These are phyloP conservation scores for Epichloe sylvatica DNA, from an alignment of 2,329 filamentous ascomycete species.

Conservation along the genomic window DNA sequence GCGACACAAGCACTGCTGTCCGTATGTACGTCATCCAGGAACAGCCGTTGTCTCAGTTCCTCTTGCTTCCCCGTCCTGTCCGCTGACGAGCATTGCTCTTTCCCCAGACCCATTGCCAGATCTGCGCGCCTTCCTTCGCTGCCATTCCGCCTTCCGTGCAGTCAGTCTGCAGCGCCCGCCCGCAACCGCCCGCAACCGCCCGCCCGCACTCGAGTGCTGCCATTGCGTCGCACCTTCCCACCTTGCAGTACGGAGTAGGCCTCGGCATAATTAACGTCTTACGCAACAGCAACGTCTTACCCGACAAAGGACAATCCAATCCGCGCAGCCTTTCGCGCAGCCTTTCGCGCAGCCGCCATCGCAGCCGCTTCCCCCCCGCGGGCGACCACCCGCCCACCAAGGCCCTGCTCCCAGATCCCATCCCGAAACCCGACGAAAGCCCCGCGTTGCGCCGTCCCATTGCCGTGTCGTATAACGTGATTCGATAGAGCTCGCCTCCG, in stretches of 20 bases:
- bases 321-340: neutral
- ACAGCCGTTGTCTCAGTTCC: neutral
- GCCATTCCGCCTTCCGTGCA: too few species aligned
- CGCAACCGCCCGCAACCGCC: neutral
- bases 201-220: neutral
- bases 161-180: neutral
- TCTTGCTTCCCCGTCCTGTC: neutral
- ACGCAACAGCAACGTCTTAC: neutral
- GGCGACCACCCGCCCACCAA: neutral
- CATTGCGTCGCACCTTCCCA: neutral
- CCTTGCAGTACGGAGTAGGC: neutral
- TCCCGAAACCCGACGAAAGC: neutral
- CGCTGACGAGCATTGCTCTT: neutral
- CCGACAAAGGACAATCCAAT: neutral
- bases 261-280: neutral
- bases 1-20: neutral
- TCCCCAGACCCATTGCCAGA: neutral
- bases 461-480: neutral
- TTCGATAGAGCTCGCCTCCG: constrained; percentile 5
- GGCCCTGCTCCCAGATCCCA: neutral
- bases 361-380: neutral
- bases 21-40: constrained; percentile 4
- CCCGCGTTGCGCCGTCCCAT: constrained; percentile 2
- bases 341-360: too few species aligned
- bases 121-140: neutral